Percentiles rank a stretch among this genome's conserved stretches.
Evolutionary conservation across 108 stramenopile genomes (phyloP).

Genomic region (Licmophora abbreviata): DNA sequence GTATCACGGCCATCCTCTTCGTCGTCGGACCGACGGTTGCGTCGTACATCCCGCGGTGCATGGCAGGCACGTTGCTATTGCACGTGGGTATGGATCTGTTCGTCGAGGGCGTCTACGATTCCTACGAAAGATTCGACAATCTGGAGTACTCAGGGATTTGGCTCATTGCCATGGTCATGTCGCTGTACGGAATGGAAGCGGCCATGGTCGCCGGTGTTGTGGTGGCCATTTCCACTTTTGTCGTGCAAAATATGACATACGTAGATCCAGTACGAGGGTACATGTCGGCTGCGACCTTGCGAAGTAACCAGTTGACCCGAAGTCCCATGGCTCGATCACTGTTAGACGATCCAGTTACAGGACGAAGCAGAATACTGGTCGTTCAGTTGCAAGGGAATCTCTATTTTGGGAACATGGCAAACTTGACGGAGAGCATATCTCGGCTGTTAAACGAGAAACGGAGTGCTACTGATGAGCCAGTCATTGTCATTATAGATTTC

Average conservation of each 20-base stretch:
- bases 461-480: conserved; percentile 11
- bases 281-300: conserved; percentile 61
- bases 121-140: conserved; percentile 29
- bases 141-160: conserved; percentile 53
- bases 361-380: conserved; percentile 47
- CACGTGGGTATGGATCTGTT: conserved; percentile 82
- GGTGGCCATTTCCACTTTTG: conserved; percentile 49
- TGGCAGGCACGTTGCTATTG: conserved; percentile 81
- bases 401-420: conserved; percentile 52
- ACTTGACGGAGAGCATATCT: conserved; percentile 26
- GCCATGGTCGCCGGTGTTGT: conserved; percentile 71
- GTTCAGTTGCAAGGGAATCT: conserved; percentile 62
- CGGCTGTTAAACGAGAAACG: conserved; percentile 15
- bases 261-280: conserved; percentile 49
- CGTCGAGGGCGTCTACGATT: conserved; percentile 66
- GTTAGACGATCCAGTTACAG: conserved; percentile 26
- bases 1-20: conserved; percentile 41
- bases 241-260: conserved; percentile 44
- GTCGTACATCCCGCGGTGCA: conserved; percentile 58
- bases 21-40: conserved; percentile 55
- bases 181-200: conserved; percentile 53
- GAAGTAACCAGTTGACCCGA: conserved; percentile 48
- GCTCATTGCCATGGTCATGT: conserved; percentile 68
- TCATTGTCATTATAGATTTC: conserved; percentile 61
- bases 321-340: conserved; percentile 24